Conservation (phyloP, 108 stramenopile species). For the Aureococcus anophagefferens region DNA sequence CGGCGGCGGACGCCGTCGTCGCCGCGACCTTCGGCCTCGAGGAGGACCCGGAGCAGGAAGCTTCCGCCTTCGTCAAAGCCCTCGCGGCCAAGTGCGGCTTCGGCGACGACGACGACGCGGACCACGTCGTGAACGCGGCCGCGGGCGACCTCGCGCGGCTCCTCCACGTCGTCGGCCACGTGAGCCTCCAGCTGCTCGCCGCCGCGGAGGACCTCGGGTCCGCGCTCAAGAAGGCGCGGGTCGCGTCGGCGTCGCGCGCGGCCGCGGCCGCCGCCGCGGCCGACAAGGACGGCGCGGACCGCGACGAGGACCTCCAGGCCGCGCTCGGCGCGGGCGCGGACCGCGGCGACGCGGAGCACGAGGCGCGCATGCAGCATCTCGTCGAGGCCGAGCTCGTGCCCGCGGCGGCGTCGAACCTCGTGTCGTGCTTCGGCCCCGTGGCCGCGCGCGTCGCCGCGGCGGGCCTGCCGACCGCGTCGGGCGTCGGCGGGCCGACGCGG, state of each 20-base stretch:
- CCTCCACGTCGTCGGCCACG: neutral
- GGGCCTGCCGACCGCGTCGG: neutral
- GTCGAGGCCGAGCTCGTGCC: slow-evolving; percentile 76
- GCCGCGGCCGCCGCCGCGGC: too few relatives aligned
- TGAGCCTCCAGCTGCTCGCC: neutral
- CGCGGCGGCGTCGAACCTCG: slow-evolving; percentile 48
- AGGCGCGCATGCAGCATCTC: slow-evolving; percentile 65
- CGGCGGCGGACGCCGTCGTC: neutral
- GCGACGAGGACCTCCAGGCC: slow-evolving; percentile 52
- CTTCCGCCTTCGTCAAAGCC: neutral
- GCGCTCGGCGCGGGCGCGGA: slow-evolving; percentile 69
- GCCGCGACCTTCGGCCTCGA: neutral
- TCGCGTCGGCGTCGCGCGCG: too few relatives aligned
- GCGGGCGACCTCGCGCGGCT: neutral
- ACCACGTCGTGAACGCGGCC: too few relatives aligned
- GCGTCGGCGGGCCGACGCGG: slow-evolving; percentile 47
- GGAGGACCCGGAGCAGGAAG: neutral
- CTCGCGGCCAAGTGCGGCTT: neutral
- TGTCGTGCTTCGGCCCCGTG: slow-evolving; percentile 70
- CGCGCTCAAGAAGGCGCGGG: neutral
- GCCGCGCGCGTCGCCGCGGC: slow-evolving; percentile 72
- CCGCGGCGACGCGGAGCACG: slow-evolving; percentile 65
- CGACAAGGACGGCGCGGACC: slow-evolving; percentile 8
- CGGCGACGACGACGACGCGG: neutral
- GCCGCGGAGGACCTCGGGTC: neutral